phyloP scores from a whole-genome alignment of 768 basidiomycete species.

The Termitomyces sp. region DNA sequence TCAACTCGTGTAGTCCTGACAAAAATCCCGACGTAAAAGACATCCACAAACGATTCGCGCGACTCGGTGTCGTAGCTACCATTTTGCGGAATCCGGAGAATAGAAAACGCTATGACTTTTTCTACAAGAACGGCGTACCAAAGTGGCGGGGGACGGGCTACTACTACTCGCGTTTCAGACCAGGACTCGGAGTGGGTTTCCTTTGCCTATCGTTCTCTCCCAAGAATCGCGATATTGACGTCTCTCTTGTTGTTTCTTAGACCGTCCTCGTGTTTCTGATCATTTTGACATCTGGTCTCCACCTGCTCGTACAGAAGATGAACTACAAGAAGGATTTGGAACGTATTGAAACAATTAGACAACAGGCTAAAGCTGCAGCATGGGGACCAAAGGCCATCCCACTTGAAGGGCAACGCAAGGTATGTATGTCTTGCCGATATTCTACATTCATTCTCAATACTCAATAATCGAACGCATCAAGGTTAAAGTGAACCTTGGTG shows the following conservation, averaged over 20 bases:
- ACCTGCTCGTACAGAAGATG: slow-evolving; percentile 73
- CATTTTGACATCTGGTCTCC: slow-evolving; percentile 71
- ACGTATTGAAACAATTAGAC: slow-evolving; percentile 56
- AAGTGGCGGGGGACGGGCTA: slow-evolving; percentile 96
- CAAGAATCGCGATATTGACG: not conserved
- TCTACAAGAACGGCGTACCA: slow-evolving; percentile 97
- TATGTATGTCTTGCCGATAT: slow-evolving; percentile 18
- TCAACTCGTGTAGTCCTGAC: slow-evolving; percentile 63
- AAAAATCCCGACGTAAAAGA: slow-evolving; percentile 86
- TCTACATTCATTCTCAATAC: not conserved
- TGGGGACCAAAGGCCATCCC: slow-evolving; percentile 80
- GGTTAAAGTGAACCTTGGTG: slow-evolving; percentile 71
- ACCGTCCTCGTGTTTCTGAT: slow-evolving; percentile 73
- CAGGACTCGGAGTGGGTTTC: slow-evolving; percentile 69
- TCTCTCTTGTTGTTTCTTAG: slow-evolving; percentile 29
- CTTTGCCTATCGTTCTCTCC: not conserved
- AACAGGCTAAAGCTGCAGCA: slow-evolving; percentile 63
- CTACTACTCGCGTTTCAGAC: slow-evolving; percentile 93
- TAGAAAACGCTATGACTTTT: slow-evolving; percentile 85
- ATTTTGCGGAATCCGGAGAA: slow-evolving; percentile 76
- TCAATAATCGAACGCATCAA: slow-evolving; percentile 18
- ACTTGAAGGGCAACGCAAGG: slow-evolving; percentile 62
- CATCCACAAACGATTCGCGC: slow-evolving; percentile 86
- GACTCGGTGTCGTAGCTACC: slow-evolving; percentile 77
- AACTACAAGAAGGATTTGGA: slow-evolving; percentile 71